Percentiles rank a stretch among this genome's conserved stretches.
Evolutionary conservation across 2,329 filamentous ascomycete genomes (phyloP).

Genomic region (Emydomyces testavorans): DNA sequence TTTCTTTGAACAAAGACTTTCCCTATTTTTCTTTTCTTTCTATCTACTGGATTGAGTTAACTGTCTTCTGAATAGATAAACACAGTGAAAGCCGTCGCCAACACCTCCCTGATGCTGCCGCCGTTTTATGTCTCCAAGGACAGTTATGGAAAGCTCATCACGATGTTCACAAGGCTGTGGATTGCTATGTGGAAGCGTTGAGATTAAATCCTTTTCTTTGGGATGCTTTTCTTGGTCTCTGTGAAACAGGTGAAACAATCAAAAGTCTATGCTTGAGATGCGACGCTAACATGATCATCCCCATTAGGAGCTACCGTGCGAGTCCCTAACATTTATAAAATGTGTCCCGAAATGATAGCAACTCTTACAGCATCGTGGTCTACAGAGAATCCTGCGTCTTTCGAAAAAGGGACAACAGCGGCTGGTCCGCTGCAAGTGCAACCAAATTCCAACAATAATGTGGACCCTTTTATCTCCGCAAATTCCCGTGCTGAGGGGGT

Average conservation of each 20-base stretch:
- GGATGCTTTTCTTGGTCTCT: conserved; percentile 86
- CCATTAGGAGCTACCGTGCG: conserved; percentile 60
- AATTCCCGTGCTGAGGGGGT: conserved; percentile 27
- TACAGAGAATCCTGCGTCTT: conserved; percentile 22
- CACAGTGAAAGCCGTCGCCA: conserved; percentile 67
- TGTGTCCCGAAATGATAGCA: conserved; percentile 52
- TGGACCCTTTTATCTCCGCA: conserved; percentile 35
- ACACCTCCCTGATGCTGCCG: conserved; percentile 68
- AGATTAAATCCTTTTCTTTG: conserved; percentile 93
- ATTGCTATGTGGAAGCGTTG: conserved; percentile 77
- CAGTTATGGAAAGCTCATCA: conserved; percentile 75
- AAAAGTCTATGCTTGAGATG: neutral
- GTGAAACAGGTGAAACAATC: conserved; percentile 51
- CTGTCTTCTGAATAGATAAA: conserved; percentile 38
- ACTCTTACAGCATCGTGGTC: conserved; percentile 33
- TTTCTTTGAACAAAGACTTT: neutral
- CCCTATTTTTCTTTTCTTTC: neutral
- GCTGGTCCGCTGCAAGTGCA: conserved; percentile 30
- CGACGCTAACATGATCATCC: neutral
- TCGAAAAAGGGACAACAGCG: conserved; percentile 26
- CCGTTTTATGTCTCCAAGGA: conserved; percentile 70
- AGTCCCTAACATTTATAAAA: conserved; percentile 74
- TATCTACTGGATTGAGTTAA: neutral
- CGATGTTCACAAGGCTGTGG: conserved; percentile 69
- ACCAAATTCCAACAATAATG: conserved; percentile 26